Base-by-base conservation (phyloP, 352 stramenopile species). In the Pythium coloratum region DNA sequence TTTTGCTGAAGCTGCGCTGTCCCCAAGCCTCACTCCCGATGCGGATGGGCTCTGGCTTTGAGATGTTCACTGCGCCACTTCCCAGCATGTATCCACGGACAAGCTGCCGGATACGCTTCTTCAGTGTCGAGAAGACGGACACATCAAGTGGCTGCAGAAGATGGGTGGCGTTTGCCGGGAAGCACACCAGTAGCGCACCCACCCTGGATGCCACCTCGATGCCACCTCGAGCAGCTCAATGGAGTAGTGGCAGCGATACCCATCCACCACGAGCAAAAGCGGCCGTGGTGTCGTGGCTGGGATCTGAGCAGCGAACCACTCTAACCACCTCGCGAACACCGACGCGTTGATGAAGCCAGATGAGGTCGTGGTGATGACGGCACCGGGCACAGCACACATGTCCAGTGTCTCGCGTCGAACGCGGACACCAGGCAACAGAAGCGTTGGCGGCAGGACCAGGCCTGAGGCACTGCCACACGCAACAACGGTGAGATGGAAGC, bases 401-500 rank as follows among this genome's bases (percentile, higher is more conserved):
- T 42, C 36, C 0, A 42, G 36, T 16, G 10, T 42, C 10, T 42
- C 36, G 6, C 36, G 36, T 42, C 36, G 36, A 10, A 42, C 36
- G 6, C 36, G 36, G 7, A 0, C 36, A 36, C 59, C 61, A 56
- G 30, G 34, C 38, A 76, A 18, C 3, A 80, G 56, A 46, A 73
- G 76, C 1, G 64, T 38, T 2, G 67, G 0, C 61, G 59, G 20
- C 0, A 80, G 30, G 4, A 68, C 34, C 32, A 65, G 54, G 1
- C 64, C 64, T 20, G 24, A 13, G 12, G 61, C 73, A 44, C 40
- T 74, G 0, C 32, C 65, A 42, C 70, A 78, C 0, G 65, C 64
- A 20, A 81, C 46, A 26, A 77, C 70, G 0, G 71, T 54, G 33
- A 77, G 62, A 49, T 81, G 74, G 24, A 81, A 76, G 49, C 53